Evolutionary conservation across 768 basidiomycete species (phyloP).

Genomic region (Lactarius akahatsu): DNA sequence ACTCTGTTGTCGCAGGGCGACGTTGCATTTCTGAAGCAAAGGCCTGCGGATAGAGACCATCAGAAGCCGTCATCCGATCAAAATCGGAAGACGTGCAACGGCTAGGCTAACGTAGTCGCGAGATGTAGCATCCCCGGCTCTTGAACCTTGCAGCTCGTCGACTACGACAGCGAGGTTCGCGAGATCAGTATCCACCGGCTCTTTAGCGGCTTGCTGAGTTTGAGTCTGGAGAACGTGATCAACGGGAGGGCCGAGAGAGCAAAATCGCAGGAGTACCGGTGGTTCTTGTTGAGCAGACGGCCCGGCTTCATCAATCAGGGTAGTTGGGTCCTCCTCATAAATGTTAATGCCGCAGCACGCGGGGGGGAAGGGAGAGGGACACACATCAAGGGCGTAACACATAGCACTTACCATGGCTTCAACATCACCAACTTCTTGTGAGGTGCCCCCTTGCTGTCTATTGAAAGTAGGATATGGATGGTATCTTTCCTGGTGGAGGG

Average conservation of each 20-base stretch:
- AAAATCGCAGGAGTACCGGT: neutral
- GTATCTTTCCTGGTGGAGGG: conserved; percentile 26
- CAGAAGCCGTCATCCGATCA: conserved; percentile 1
- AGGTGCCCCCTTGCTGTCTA: conserved; percentile 13
- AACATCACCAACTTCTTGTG: conserved; percentile 5
- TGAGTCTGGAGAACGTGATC: conserved; percentile 2
- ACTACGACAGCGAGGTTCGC: conserved; percentile 19
- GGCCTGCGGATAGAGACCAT: conserved; percentile 6
- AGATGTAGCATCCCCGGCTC: conserved; percentile 1
- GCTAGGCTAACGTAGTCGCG: conserved; percentile 2
- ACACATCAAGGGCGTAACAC: neutral
- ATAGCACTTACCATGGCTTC: conserved; percentile 8
- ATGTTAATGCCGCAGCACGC: neutral
- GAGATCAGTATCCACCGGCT: conserved; percentile 1
- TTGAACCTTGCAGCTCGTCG: conserved; percentile 12
- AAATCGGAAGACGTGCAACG: conserved; percentile 16
- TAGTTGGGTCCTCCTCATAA: neutral
- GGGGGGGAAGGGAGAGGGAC: neutral
- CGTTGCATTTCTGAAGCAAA: conserved; percentile 16
- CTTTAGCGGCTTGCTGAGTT: neutral
- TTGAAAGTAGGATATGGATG: conserved; percentile 28
- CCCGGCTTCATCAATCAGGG: neutral
- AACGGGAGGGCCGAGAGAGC: neutral
- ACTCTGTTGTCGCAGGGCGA: neutral
- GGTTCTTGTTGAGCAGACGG: conserved; percentile 6